Base-by-base conservation (phyloP, 257 asterid species). In the Lavandula angustifolia region DNA sequence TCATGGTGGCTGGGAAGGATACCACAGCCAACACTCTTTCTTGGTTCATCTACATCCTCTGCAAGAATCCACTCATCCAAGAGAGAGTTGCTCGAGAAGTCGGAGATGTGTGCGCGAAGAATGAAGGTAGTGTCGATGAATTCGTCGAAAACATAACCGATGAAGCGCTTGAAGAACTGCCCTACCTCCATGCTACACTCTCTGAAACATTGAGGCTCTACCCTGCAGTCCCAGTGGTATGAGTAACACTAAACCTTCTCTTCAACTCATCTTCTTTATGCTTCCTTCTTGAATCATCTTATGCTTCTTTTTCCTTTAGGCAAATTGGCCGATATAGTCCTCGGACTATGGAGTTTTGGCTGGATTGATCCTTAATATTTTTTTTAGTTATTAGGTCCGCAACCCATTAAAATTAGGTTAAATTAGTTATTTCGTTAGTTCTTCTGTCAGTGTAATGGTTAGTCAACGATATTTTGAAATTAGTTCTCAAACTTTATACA, bases 141-240 rank as follows among this genome's bases (percentile, higher is more conserved):
- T 84, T 87, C 44, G 70, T 81, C 12, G 71, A 67, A 37, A 68
- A 73, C 8, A 73, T 83, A 11, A 77, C 85, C 1, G 89, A 89
- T 37, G 89, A 79, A 70, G 83, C 76, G 17, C 86, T 89, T 14
- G 85, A 89, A 9, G 74, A 75, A 66, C 81, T 84, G 95, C 94
- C 82, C 49, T 84, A 79, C 61, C 85, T 87, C 66, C 96, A 89
- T 53, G 91, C 95, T 12, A 60, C 95, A 10, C 53, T 87, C 69
- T 73, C 87, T 0, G 91, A 89, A 50, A 87, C 94, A 58, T 66
- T 89, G 77, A 84, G 94, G 85, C 84, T 89, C 2, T 85, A 80
- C 70, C 95, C 94, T 64, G 95, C 86, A 3, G 91, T 87, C 16
- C 95, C 95, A 13, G 75, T 73, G 82, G 96, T 89, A 82, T 1